Conservation (phyloP, 257 asterid genomes). For the Voacanga thouarsii region DNA sequence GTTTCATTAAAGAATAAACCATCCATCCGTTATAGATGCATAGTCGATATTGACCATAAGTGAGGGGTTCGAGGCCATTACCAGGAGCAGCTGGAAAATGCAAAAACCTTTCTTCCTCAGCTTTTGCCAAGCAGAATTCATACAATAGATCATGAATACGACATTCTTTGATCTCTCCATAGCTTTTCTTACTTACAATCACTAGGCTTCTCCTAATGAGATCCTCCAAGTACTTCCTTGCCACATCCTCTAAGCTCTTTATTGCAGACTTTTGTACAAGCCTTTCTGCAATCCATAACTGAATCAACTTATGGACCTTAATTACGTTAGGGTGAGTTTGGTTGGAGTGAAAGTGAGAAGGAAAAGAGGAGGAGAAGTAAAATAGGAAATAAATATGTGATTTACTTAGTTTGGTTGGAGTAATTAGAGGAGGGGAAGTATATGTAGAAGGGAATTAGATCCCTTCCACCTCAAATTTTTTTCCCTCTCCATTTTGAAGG, state of each 20-base stretch:
- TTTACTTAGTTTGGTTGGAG: too few relatives aligned
- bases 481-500: too few relatives aligned
- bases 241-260: neutral
- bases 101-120: neutral
- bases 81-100: too few relatives aligned
- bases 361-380: too few relatives aligned
- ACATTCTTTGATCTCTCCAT: neutral
- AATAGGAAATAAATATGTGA: too few relatives aligned
- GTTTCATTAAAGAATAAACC: neutral
- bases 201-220: neutral
- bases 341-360: too few relatives aligned
- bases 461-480: too few relatives aligned
- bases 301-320: neutral
- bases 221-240: neutral
- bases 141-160: neutral
- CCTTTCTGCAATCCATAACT: constrained; percentile 2
- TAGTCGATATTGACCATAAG: neutral
- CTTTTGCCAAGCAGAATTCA: neutral
- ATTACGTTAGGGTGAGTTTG: too few relatives aligned
- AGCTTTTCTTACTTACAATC: neutral
- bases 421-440: too few relatives aligned
- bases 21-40: neutral
- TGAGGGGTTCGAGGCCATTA: too few relatives aligned
- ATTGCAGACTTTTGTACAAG: neutral
- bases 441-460: too few relatives aligned